Percentiles rank a stretch among this genome's conserved stretches.
These are phyloP conservation scores for Trichomonascaceae sp. DNA, from an alignment of 1,139 yeast genomes.

Conservation along the genomic window DNA sequence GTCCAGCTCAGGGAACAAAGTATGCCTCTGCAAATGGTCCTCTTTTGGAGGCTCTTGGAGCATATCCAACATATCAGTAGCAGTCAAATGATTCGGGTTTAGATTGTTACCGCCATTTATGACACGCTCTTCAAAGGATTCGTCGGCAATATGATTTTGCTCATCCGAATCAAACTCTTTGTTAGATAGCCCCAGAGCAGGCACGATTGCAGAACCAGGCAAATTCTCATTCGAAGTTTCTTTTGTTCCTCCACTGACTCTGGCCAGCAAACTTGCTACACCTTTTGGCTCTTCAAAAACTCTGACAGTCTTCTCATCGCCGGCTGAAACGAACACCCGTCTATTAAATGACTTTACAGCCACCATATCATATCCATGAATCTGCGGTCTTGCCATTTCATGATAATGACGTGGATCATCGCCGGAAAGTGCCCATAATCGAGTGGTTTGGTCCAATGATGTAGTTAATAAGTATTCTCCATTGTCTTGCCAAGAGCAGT, in stretches of 20 bases:
- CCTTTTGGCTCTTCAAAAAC: slow-evolving; percentile 87
- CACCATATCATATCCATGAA: slow-evolving; percentile 96
- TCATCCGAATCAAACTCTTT: slow-evolving; percentile 64
- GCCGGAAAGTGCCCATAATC: slow-evolving; percentile 50
- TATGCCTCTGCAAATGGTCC: slow-evolving; percentile 83
- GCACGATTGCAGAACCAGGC: slow-evolving; percentile 83
- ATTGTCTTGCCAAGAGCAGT: slow-evolving; percentile 61
- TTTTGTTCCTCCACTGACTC: slow-evolving; percentile 43
- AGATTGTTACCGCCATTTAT: slow-evolving; percentile 10
- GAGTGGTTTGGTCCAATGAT: slow-evolving; percentile 87
- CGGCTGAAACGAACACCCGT: slow-evolving; percentile 79
- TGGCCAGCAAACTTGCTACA: slow-evolving; percentile 56
- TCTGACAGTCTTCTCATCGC: slow-evolving; percentile 89
- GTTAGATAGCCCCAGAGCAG: slow-evolving; percentile 90
- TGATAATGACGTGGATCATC: slow-evolving; percentile 56
- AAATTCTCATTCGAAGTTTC: slow-evolving; percentile 27
- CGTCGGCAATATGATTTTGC: slow-evolving; percentile 27
- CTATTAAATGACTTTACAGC: slow-evolving; percentile 60
- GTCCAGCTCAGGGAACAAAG: slow-evolving; percentile 92
- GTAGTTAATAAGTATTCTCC: slow-evolving; percentile 72
- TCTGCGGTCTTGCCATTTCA: slow-evolving; percentile 94
- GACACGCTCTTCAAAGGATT: slow-evolving; percentile 13
- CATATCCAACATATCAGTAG: slow-evolving; percentile 30
- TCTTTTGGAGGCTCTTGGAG: slow-evolving; percentile 69
- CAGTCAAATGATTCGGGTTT: slow-evolving; percentile 8